These are phyloP conservation scores for Infundibulicybe gibba DNA, from an alignment of 768 basidiomycete genomes.

Conservation along the genomic window DNA sequence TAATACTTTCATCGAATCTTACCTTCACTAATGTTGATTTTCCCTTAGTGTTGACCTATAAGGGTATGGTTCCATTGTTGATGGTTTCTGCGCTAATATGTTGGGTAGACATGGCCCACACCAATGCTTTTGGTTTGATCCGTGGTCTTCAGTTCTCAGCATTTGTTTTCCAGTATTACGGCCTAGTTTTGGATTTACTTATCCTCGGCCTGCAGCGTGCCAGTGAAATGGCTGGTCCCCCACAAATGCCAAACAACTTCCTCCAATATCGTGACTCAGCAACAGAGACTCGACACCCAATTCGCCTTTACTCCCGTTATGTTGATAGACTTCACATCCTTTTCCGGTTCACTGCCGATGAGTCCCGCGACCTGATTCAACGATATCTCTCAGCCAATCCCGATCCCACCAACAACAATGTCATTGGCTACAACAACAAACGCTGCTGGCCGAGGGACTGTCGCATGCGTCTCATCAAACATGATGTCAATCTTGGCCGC, in stretches of 20 bases:
- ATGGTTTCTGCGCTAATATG: constrained; percentile 4
- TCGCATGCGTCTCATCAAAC: constrained; percentile 98
- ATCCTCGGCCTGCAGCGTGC: constrained; percentile 97
- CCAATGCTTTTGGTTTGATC: constrained; percentile 95
- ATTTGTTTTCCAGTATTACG: constrained; percentile 99
- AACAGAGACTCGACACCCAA: constrained; percentile 97
- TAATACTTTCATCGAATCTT: not conserved
- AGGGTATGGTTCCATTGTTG: constrained; percentile 37
- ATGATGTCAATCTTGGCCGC: constrained; percentile 97
- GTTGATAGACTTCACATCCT: constrained; percentile 93
- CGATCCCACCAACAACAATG: constrained; percentile 98
- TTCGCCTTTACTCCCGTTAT: constrained; percentile 95
- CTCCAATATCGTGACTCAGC: constrained; percentile 93
- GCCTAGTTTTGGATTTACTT: constrained; percentile 90
- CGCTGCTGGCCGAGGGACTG: constrained; percentile 99
- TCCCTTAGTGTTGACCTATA: constrained; percentile 74
- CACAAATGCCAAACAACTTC: constrained; percentile 97
- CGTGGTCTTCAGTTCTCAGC: constrained; percentile 97
- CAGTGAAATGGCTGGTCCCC: constrained; percentile 98
- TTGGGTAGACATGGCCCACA: constrained; percentile 84
- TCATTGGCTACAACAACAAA: constrained; percentile 99
- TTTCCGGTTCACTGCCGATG: constrained; percentile 97
- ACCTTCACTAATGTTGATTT: not conserved
- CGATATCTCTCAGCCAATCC: constrained; percentile 96
- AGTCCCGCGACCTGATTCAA: constrained; percentile 96